Evolutionary conservation across 169 alveolate genomes (phyloP).

Genomic region (Babesia ovis): DNA sequence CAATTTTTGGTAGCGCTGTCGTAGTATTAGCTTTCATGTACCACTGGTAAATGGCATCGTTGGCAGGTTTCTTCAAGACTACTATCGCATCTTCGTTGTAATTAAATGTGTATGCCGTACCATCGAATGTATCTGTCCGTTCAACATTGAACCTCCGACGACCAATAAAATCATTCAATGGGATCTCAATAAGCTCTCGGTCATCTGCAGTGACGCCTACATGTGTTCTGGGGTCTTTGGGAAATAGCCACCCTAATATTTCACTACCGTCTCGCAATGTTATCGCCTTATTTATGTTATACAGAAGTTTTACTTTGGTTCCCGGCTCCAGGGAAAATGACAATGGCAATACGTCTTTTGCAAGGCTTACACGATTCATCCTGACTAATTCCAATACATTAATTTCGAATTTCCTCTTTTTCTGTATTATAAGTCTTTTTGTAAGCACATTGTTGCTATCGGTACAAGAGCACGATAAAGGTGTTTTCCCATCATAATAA

Average conservation of each 20-base stretch:
- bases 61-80: conserved; percentile 14
- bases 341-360: no score
- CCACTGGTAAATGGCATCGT: conserved; percentile 24
- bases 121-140: background rate
- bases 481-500: background rate
- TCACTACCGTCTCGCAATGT: background rate
- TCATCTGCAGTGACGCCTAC: background rate
- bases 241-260: background rate
- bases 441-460: conserved; percentile 24
- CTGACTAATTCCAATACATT: background rate
- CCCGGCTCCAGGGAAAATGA: background rate
- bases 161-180: background rate
- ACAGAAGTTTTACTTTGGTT: background rate
- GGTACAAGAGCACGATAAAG: conserved; percentile 34
- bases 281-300: background rate
- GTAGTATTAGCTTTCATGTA: background rate
- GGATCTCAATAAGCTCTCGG: background rate
- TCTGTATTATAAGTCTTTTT: background rate
- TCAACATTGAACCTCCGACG: background rate
- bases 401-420: background rate
- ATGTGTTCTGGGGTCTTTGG: background rate
- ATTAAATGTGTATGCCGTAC: background rate
- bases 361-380: background rate
- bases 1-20: background rate
- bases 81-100: conserved; percentile 23